Base-by-base conservation (phyloP, 345 rosid species). In the Acer saccharum region DNA sequence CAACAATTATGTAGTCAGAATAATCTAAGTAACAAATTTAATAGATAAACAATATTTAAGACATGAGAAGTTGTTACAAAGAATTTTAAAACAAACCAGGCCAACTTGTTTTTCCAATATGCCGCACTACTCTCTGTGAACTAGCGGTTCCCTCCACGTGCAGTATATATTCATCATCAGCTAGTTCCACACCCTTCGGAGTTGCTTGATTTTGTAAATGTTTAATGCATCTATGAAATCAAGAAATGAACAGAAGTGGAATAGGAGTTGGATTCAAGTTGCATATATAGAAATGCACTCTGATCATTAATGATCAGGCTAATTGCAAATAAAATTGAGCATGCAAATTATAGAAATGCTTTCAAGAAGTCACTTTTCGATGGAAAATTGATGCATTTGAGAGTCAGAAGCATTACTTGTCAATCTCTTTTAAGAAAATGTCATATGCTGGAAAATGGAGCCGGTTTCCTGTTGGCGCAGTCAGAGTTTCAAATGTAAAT, bases 111-210 rank as follows among this genome's bases (percentile, higher is more conserved):
- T 88, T 90, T 77, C 92, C 89, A 50, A 94, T 89, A 82, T 96
- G 99, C 23, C 93, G 92, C 50, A 94, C 88, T 17, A 94, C 97
- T 83, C 97, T 88, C 23, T 94, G 97, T 5, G 97, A 78, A 79
- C 86, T 86, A 76, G 90, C 88, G 6, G 98, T 94, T 79, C 99
- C 99, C 70, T 92, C 98, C 12, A 92, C 93, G n/a, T 94, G 97
- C 82, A 94, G 81, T 81, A 92, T 89, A 70, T 90, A 89, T 78
- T 96, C 99, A 77, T 91, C 95, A 67, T 90, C 97, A 5, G 89
- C 98, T 65, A 96, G 81, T 75, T 88, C 92, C 52, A 91, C 83
- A 1, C 91, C 95, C 71, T 82, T 92, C 0, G 99, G 97, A 55
- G 65, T 88, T 41, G 86, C 83, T 87, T 89, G 97, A 67, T 91